A percentile compares a stretch with the other conserved stretches of the same genome.
These are phyloP conservation scores for Leucogyrophana mollusca DNA, from an alignment of 768 basidiomycete species.

Conservation along the genomic window DNA sequence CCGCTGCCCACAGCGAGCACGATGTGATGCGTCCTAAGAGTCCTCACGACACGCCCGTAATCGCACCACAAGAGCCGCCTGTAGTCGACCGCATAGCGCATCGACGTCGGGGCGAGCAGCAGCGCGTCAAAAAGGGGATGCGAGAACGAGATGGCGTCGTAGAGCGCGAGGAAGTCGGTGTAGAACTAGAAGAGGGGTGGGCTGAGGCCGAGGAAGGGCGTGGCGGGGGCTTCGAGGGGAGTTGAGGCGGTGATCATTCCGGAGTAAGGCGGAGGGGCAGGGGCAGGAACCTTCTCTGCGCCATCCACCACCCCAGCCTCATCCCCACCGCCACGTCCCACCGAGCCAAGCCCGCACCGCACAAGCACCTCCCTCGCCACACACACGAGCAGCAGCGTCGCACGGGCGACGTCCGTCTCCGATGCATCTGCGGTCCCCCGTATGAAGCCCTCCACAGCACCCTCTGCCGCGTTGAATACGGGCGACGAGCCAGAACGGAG, in stretches of 20 bases:
- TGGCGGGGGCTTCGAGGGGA: conserved; percentile 53
- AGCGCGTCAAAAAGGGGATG: conserved; percentile 74
- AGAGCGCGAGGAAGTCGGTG: conserved; percentile 87
- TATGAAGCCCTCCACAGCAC: background rate
- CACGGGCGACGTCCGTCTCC: conserved; percentile 75
- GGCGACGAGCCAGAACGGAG: conserved; percentile 72
- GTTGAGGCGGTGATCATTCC: conserved; percentile 43
- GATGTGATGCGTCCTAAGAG: conserved; percentile 46
- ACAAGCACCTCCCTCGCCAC: conserved; percentile 46
- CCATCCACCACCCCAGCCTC: no score
- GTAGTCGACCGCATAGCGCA: conserved; percentile 79
- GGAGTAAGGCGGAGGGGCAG: conserved; percentile 51
- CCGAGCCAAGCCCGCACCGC: conserved; percentile 38
- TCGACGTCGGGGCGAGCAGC: conserved; percentile 69
- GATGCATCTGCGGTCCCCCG: no score
- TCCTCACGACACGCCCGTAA: conserved; percentile 61
- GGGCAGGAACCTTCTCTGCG: conserved; percentile 27
- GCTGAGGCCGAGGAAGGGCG: conserved; percentile 55
- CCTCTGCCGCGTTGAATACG: conserved; percentile 62
- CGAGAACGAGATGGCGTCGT: conserved; percentile 87
- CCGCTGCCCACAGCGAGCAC: conserved; percentile 33
- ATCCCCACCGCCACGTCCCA: no score
- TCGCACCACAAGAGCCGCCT: conserved; percentile 84
- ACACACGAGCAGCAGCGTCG: conserved; percentile 61
- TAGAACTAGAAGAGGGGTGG: conserved; percentile 94